phyloP scores from a whole-genome alignment of 139 green algal genomes.

The Chlamydomonas sphaeroides region DNA sequence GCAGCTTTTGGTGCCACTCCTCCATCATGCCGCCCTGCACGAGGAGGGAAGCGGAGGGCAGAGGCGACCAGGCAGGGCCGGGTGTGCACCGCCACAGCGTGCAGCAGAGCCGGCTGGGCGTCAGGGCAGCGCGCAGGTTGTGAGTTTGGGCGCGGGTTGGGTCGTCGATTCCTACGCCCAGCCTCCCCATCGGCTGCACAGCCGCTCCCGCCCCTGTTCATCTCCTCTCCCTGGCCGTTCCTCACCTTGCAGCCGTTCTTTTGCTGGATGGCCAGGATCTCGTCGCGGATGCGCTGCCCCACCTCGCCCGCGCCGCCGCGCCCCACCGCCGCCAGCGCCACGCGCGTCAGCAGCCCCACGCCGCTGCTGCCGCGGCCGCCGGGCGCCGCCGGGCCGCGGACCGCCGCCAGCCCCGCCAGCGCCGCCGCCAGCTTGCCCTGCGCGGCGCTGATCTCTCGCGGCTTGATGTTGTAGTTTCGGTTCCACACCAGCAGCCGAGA shows the following conservation, averaged over 20 bases:
- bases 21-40: slow-evolving; percentile 77
- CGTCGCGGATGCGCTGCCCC: slow-evolving; percentile 80
- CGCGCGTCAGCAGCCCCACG: slow-evolving; percentile 45
- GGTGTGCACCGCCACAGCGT: too few relatives aligned
- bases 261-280: slow-evolving; percentile 77
- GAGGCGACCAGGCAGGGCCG: neutral
- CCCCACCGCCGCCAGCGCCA: slow-evolving; percentile 66
- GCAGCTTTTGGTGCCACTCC: slow-evolving; percentile 90
- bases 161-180: too few relatives aligned
- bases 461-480: slow-evolving; percentile 85
- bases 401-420: slow-evolving; percentile 23
- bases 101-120: too few relatives aligned
- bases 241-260: slow-evolving; percentile 70
- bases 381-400: neutral
- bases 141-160: too few relatives aligned
- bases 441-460: slow-evolving; percentile 8
- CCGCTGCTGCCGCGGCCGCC: slow-evolving; percentile 20
- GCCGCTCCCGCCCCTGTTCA: too few relatives aligned
- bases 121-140: too few relatives aligned
- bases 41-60: neutral
- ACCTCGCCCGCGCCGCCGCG: slow-evolving; percentile 70
- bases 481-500: slow-evolving; percentile 63
- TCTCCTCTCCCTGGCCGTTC: too few relatives aligned
- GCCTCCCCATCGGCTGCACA: too few relatives aligned
- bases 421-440: slow-evolving; percentile 31